Evolutionary conservation across 2,329 filamentous ascomycete genomes (phyloP).

Genomic region (Beauveria sp.): DNA sequence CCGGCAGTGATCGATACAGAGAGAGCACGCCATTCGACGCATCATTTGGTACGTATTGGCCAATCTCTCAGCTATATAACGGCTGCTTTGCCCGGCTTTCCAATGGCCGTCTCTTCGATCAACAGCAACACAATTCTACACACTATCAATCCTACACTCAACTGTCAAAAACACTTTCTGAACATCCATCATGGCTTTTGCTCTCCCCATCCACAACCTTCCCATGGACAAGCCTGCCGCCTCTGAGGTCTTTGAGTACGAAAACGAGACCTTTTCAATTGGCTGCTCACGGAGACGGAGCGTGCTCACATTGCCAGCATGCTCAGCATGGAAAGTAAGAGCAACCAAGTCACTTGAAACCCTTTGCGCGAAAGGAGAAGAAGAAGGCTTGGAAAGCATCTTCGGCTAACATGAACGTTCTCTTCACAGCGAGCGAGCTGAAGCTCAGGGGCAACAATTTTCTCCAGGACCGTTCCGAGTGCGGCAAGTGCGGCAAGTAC

Average conservation of each 20-base stretch:
- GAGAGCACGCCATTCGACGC: background rate
- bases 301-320: constrained; percentile 9
- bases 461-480: constrained; percentile 6
- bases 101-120: too few relatives aligned
- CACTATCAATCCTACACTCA: background rate
- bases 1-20: background rate
- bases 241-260: background rate
- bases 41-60: background rate
- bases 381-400: background rate
- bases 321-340: constrained; percentile 4
- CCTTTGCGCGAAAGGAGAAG: too few relatives aligned
- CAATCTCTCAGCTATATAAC: background rate
- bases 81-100: background rate
- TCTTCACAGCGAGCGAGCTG: background rate
- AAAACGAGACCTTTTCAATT: background rate
- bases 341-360: background rate
- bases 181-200: background rate
- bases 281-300: background rate
- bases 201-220: background rate
- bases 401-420: background rate
- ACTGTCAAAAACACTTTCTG: background rate
- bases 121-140: background rate
- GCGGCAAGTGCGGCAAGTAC: constrained; percentile 6
- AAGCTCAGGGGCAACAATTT: constrained; percentile 2
- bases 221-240: constrained; percentile 1